phyloP scores from a whole-genome alignment of 2,329 filamentous ascomycete genomes.

The Chaetomium sp. region DNA sequence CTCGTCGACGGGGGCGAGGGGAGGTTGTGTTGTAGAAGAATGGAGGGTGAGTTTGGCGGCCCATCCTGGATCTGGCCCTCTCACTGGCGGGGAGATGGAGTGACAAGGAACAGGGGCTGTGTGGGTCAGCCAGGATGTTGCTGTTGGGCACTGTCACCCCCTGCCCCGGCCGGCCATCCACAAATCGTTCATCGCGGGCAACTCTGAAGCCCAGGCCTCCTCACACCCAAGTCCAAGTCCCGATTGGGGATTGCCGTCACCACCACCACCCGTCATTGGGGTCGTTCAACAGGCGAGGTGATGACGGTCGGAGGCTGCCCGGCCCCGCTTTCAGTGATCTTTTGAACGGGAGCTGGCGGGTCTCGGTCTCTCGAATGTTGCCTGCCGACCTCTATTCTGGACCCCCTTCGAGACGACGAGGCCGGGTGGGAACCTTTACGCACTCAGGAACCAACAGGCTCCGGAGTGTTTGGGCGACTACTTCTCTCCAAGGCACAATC shows the following conservation, averaged over 20 bases:
- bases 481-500: background rate
- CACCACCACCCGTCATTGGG: background rate
- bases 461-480: background rate
- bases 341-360: background rate
- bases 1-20: constrained; percentile 10
- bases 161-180: background rate
- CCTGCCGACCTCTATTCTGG: background rate
- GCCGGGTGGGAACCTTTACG: background rate
- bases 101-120: constrained; percentile 17
- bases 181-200: background rate
- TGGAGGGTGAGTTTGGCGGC: constrained; percentile 18
- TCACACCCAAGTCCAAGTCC: background rate
- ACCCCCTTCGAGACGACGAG: background rate
- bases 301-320: constrained; percentile 6
- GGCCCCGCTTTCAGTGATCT: background rate
- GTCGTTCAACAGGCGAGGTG: constrained; percentile 23
- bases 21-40: constrained; percentile 22
- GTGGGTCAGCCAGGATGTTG: constrained; percentile 19
- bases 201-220: constrained; percentile 9
- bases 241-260: background rate
- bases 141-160: constrained; percentile 11
- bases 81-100: constrained; percentile 18
- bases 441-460: background rate
- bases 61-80: constrained; percentile 21
- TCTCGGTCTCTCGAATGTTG: background rate